Evolutionary conservation across 768 basidiomycete species (phyloP).

Genomic region (Kwoniella sp.): DNA sequence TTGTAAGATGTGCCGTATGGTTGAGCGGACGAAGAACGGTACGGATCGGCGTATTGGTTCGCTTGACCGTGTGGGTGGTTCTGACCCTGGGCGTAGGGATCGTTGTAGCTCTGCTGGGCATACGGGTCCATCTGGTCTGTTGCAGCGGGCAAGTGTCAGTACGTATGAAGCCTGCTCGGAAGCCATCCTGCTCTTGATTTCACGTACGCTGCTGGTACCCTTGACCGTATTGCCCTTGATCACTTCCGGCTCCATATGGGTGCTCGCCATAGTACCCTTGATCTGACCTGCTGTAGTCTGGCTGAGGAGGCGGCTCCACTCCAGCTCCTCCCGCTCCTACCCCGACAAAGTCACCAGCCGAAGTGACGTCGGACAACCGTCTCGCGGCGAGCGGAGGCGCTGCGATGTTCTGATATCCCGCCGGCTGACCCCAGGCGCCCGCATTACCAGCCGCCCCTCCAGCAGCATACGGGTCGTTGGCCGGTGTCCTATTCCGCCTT

Average conservation of each 20-base stretch:
- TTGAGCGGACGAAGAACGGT: slow-evolving; percentile 16
- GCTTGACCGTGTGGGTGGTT: slow-evolving; percentile 16
- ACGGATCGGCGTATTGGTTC: slow-evolving; percentile 13
- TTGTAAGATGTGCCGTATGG: slow-evolving; percentile 9
- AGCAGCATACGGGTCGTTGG: slow-evolving; percentile 12
- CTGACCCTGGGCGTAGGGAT: slow-evolving; percentile 20
- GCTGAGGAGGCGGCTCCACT: slow-evolving; percentile 16
- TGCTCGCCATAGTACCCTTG: slow-evolving; percentile 21
- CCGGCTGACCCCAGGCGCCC: slow-evolving; percentile 2
- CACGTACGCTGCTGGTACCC: no score
- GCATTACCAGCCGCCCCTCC: slow-evolving; percentile 11
- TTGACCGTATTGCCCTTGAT: slow-evolving; percentile 14
- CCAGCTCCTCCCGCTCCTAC: slow-evolving; percentile 39
- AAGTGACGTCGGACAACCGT: slow-evolving; percentile 20
- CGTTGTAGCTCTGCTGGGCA: slow-evolving; percentile 16
- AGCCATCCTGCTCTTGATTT: no score
- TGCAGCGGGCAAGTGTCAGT: neutral
- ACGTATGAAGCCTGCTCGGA: no score
- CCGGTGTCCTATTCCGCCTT: slow-evolving; percentile 17
- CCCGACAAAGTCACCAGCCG: slow-evolving; percentile 35
- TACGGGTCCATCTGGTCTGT: slow-evolving; percentile 7
- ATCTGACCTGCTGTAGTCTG: neutral
- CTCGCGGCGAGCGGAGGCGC: slow-evolving; percentile 14
- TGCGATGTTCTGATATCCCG: slow-evolving; percentile 2
- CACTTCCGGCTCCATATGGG: slow-evolving; percentile 10